These are phyloP conservation scores for Pachysandra terminalis DNA, from an alignment of 164 flowering plant genomes.

Conservation along the genomic window DNA sequence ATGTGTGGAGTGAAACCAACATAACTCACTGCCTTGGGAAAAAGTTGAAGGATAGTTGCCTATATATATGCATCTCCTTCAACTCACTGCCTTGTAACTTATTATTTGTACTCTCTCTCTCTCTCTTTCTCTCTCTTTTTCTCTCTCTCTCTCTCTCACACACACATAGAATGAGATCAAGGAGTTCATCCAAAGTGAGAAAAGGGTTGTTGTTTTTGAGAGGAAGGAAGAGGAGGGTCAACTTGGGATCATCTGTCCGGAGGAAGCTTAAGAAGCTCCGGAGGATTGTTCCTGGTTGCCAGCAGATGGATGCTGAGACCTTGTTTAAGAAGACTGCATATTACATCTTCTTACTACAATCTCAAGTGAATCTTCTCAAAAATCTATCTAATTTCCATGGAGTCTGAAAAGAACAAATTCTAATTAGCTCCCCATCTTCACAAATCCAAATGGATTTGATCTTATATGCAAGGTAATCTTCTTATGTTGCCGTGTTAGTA, in stretches of 20 bases:
- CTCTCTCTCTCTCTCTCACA: slow-evolving; percentile 5
- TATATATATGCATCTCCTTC: not conserved
- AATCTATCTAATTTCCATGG: slow-evolving; percentile 15
- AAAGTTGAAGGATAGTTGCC: not conserved
- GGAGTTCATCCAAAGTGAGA: slow-evolving; percentile 6
- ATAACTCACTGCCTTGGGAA: too few species aligned
- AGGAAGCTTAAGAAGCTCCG: too few species aligned
- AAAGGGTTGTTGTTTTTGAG: slow-evolving; percentile 3
- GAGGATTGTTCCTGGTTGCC: slow-evolving; percentile 15
- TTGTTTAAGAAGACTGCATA: too few species aligned
- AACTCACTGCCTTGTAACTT: too few species aligned
- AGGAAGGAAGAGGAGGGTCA: slow-evolving; percentile 13
- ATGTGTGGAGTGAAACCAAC: too few species aligned
- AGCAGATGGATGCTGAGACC: slow-evolving; percentile 9
- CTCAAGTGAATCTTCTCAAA: slow-evolving; percentile 19
- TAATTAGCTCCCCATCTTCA: too few species aligned
- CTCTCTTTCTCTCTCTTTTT: too few species aligned
- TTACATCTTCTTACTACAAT: slow-evolving; percentile 17
- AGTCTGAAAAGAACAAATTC: not conserved
- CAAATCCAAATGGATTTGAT: too few species aligned
- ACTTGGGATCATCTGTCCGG: too few species aligned
- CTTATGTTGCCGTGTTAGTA: too few species aligned
- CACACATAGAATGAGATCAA: slow-evolving; percentile 9
- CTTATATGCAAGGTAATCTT: too few species aligned
- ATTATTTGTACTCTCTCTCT: too few species aligned